A percentile compares a stretch with the other conserved stretches of the same genome.
Conservation (phyloP, 169 alveolate species). For the Perkinsus marinus region DNA sequence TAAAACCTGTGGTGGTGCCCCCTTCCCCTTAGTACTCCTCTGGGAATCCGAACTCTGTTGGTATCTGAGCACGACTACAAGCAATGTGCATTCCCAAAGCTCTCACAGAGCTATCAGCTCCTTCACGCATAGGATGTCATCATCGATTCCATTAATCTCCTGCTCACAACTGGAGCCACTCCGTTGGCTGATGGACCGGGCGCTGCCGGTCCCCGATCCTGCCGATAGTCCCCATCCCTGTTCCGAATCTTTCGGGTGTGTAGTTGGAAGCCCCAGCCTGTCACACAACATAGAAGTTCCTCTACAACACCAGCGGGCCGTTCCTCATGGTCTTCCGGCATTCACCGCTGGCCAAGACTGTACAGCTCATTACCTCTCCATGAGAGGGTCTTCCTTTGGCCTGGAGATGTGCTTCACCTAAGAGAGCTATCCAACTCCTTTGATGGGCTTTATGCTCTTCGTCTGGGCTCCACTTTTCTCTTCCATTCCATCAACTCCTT, state of each 20-base stretch:
- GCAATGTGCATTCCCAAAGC: background rate
- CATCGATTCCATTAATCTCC: background rate
- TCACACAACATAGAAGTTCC: too few relatives aligned
- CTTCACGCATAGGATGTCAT: background rate
- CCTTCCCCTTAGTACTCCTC: background rate
- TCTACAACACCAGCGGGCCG: too few relatives aligned
- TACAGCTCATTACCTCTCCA: background rate
- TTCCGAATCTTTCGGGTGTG: background rate
- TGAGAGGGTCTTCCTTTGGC: background rate
- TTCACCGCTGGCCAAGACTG: background rate
- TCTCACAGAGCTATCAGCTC: background rate
- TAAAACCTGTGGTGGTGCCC: background rate
- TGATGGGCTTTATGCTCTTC: too few relatives aligned
- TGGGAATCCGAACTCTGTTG: background rate
- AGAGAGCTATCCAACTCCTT: background rate
- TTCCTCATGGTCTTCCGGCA: too few relatives aligned
- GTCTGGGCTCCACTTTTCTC: background rate
- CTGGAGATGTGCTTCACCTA: background rate
- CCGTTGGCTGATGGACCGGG: background rate
- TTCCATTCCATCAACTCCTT: background rate
- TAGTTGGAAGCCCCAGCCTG: background rate
- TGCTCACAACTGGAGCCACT: background rate
- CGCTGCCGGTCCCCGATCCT: background rate
- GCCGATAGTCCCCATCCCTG: background rate
- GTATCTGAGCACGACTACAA: background rate